phyloP scores from a whole-genome alignment of 164 flowering plant genomes.

The Umbilicus rupestris region DNA sequence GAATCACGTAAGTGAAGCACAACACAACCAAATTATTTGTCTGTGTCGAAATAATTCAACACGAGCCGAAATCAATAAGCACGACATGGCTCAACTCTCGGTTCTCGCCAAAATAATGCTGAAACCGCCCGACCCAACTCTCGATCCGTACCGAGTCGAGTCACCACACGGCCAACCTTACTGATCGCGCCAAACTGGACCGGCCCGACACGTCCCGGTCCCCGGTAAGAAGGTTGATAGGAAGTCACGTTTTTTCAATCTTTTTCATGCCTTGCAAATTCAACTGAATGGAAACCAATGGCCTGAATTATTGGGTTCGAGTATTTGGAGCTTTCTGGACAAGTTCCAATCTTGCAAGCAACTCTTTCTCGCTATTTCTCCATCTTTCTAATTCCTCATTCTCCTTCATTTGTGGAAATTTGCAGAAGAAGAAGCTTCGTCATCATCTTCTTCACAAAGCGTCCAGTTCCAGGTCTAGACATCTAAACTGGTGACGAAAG shows the following conservation, averaged over 20 bases:
- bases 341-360: slow-evolving; percentile 7
- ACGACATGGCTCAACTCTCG: too few species aligned
- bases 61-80: too few species aligned
- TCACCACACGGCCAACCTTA: too few species aligned
- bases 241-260: background rate
- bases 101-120: too few species aligned
- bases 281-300: background rate
- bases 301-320: background rate
- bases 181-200: too few species aligned
- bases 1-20: too few species aligned
- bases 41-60: too few species aligned
- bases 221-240: too few species aligned
- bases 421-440: background rate
- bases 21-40: too few species aligned
- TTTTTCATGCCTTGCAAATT: background rate
- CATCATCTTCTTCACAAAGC: background rate
- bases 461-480: background rate
- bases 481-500: background rate
- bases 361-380: background rate
- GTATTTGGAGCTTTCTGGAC: slow-evolving; percentile 3
- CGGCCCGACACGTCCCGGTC: too few species aligned
- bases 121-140: too few species aligned
- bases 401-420: background rate
- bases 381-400: background rate
- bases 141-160: too few species aligned